These are phyloP conservation scores for Ceratocystis smalleyi DNA, from an alignment of 2,329 filamentous ascomycete genomes.

Conservation along the genomic window DNA sequence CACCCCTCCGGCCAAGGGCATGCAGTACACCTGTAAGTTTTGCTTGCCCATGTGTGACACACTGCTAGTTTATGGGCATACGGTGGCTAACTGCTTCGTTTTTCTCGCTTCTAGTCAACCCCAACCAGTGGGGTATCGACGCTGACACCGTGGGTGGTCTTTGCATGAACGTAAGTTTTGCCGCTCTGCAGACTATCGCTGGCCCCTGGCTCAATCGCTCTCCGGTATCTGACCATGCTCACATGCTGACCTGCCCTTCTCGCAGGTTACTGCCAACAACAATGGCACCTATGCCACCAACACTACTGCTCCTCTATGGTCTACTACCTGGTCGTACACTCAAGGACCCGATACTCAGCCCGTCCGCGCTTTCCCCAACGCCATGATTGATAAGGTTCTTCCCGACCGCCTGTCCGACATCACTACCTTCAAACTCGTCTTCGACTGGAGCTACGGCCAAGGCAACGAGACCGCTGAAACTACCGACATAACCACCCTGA, in stretches of 20 bases:
- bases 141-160: conserved; percentile 27
- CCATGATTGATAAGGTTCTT: conserved; percentile 32
- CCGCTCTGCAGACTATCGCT: conserved; percentile 8
- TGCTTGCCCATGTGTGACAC: background rate
- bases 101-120: conserved; percentile 31
- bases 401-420: conserved; percentile 29
- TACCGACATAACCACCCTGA: conserved; percentile 25
- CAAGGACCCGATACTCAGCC: conserved; percentile 28
- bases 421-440: conserved; percentile 28
- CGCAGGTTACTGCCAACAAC: conserved; percentile 33
- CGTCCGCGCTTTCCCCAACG: conserved; percentile 41
- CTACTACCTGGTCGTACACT: conserved; percentile 38
- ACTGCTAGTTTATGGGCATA: background rate
- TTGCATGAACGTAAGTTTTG: conserved; percentile 37
- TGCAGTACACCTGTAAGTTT: conserved; percentile 33
- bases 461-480: conserved; percentile 27
- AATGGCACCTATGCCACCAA: conserved; percentile 36
- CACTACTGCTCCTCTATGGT: conserved; percentile 33
- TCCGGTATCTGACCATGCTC: background rate
- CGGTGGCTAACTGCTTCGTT: background rate
- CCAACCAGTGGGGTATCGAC: conserved; percentile 39
- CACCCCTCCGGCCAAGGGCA: conserved; percentile 28
- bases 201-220: background rate
- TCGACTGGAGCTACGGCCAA: conserved; percentile 35
- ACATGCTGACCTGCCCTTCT: conserved; percentile 6